A percentile compares a stretch with the other conserved stretches of the same genome.
These are phyloP conservation scores for Termitomyces heimii DNA, from an alignment of 768 basidiomycete species.

Conservation along the genomic window DNA sequence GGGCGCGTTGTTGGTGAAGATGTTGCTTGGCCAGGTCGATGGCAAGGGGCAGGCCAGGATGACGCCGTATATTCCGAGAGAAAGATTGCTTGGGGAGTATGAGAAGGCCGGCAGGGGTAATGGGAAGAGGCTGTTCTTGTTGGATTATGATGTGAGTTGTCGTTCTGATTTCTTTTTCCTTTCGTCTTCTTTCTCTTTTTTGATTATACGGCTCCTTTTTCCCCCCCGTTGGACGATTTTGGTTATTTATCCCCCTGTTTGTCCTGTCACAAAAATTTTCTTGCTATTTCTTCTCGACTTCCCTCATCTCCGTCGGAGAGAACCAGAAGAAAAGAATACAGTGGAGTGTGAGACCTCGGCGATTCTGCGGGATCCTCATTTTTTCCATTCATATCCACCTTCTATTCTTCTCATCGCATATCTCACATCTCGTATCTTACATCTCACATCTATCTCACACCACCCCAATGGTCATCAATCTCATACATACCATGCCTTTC, in stretches of 20 bases:
- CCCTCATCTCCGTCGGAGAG: not conserved
- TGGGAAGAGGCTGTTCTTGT: conserved; percentile 83
- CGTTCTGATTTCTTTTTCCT: not conserved
- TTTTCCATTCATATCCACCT: not conserved
- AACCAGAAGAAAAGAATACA: not conserved
- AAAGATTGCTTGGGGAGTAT: conserved; percentile 56
- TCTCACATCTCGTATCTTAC: not conserved
- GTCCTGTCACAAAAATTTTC: not conserved
- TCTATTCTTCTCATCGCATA: not conserved
- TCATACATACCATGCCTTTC: not conserved
- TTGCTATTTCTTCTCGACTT: not conserved
- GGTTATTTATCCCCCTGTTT: not conserved
- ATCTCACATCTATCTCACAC: not conserved
- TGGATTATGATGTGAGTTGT: conserved; percentile 87
- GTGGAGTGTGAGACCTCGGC: not conserved
- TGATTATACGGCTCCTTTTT: too few species aligned
- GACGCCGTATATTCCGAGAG: conserved; percentile 78
- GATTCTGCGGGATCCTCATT: conserved; percentile 1
- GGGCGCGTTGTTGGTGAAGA: conserved; percentile 86
- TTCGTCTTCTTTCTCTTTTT: not conserved
- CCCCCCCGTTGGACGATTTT: not conserved
- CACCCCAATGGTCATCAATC: not conserved
- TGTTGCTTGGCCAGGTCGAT: conserved; percentile 78
- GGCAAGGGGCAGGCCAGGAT: conserved; percentile 73
- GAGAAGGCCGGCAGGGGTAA: conserved; percentile 69